phyloP scores from a whole-genome alignment of 768 basidiomycete species.

The Russula dissimulans region DNA sequence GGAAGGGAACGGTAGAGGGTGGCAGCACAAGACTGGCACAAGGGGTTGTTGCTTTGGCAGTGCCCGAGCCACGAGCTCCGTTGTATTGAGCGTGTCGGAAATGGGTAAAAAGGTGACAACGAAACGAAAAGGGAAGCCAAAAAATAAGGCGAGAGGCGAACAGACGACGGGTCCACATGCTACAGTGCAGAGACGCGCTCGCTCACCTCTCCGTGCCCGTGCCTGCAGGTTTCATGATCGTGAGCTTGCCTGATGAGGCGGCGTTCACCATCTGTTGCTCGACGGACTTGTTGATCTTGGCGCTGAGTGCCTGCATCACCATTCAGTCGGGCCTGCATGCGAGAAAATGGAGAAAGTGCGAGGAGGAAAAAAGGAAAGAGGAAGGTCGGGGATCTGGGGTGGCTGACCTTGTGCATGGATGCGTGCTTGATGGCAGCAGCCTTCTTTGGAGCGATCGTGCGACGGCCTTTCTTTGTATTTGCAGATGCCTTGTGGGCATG shows the following conservation, averaged over 20 bases:
- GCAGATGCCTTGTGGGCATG: conserved; percentile 60
- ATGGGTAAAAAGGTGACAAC: neutral
- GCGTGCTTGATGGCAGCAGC: conserved; percentile 60
- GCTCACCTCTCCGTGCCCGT: conserved; percentile 34
- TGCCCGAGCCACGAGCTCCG: neutral
- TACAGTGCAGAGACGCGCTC: neutral
- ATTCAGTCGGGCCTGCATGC: neutral
- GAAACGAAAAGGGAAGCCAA: neutral
- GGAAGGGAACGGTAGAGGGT: neutral
- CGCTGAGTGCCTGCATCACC: conserved; percentile 56
- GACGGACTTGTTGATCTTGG: conserved; percentile 88
- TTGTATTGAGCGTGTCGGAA: neutral
- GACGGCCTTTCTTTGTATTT: conserved; percentile 69
- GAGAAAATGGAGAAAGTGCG: neutral
- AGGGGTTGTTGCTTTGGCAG: no score
- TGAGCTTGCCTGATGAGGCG: conserved; percentile 81
- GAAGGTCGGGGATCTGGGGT: neutral
- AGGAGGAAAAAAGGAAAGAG: neutral
- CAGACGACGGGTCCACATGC: neutral
- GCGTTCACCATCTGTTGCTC: conserved; percentile 87
- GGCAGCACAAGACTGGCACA: no score
- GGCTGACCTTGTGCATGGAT: conserved; percentile 55
- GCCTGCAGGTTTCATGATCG: conserved; percentile 75
- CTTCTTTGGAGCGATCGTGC: conserved; percentile 78
- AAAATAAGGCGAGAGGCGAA: neutral